Percentiles rank a stretch among this genome's conserved stretches.
Evolutionary conservation across 768 basidiomycete species (phyloP).

Genomic region (Amanita phalloides): DNA sequence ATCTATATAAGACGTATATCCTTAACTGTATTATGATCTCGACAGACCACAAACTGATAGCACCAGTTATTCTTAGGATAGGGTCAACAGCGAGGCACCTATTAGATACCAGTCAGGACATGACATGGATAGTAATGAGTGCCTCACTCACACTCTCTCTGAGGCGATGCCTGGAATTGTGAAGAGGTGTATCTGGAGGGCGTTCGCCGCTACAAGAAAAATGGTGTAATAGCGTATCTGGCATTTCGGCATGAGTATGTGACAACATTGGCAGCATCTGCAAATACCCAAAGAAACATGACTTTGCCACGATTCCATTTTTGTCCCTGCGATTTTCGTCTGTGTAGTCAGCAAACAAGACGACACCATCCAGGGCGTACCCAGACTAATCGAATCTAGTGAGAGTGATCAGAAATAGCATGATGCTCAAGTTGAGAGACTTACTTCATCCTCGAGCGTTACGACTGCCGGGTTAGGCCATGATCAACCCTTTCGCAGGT

Average conservation of each 20-base stretch:
- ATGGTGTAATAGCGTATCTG: slow-evolving; percentile 40
- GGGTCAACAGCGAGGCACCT: slow-evolving; percentile 36
- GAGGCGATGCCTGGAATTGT: slow-evolving; percentile 24
- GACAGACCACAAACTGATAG: slow-evolving; percentile 34
- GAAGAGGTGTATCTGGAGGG: slow-evolving; percentile 33
- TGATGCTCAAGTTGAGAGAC: not conserved
- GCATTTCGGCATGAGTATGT: not conserved
- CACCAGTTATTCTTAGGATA: slow-evolving; percentile 30
- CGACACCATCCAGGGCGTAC: slow-evolving; percentile 11
- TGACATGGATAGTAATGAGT: not conserved
- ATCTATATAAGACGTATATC: slow-evolving; percentile 30
- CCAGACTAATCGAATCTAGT: slow-evolving; percentile 29
- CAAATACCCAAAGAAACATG: slow-evolving; percentile 31
- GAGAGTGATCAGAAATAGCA: too few relatives aligned
- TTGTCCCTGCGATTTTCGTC: slow-evolving; percentile 14
- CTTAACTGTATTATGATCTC: slow-evolving; percentile 39
- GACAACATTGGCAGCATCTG: not conserved
- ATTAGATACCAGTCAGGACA: not conserved
- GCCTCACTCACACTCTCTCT: slow-evolving; percentile 25
- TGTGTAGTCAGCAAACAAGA: not conserved
- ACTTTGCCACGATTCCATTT: slow-evolving; percentile 22
- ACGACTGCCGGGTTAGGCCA: slow-evolving; percentile 7
- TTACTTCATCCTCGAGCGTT: slow-evolving; percentile 18
- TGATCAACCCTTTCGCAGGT: not conserved
- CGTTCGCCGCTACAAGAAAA: slow-evolving; percentile 30